Conservation (phyloP, 176 grass and related monocot genomes). For the Hyparrhenia diplandra region DNA sequence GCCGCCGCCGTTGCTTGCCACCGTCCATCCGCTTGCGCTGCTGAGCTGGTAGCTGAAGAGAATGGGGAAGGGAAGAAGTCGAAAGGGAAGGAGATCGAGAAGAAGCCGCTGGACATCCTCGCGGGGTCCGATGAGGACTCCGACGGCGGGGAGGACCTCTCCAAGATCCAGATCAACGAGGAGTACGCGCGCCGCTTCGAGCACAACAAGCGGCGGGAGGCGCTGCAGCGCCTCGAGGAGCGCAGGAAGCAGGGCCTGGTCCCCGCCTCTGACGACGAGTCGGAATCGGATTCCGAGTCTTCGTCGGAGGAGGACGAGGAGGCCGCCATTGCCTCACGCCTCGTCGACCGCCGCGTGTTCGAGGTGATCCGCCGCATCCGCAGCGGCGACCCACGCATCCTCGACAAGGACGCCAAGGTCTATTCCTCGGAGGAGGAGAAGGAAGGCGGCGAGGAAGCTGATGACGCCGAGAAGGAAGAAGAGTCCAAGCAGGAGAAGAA, state of each 20-base stretch:
- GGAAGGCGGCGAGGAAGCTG: conserved; percentile 9
- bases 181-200: conserved; percentile 62
- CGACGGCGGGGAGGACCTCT: conserved; percentile 35
- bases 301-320: conserved; percentile 16
- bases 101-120: conserved; percentile 25
- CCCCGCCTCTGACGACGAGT: not conserved
- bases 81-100: not conserved
- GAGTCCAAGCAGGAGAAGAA: conserved; percentile 18
- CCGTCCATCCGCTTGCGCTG: not conserved
- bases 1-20: not conserved
- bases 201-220: conserved; percentile 88
- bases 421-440: conserved; percentile 19
- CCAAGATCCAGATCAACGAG: conserved; percentile 73
- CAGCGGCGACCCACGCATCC: conserved; percentile 53
- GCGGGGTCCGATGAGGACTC: conserved; percentile 31
- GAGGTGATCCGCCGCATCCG: conserved; percentile 66
- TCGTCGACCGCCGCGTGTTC: conserved; percentile 50
- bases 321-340: conserved; percentile 23
- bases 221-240: conserved; percentile 52
- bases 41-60: not conserved
- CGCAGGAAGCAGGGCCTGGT: conserved; percentile 53
- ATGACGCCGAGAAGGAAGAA: conserved; percentile 28
- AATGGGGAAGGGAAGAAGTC: not conserved
- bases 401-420: conserved; percentile 50
- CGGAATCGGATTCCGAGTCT: not conserved